phyloP scores from a whole-genome alignment of 192 early-diverging fungal species.

The Lunasporangiospora selenospora region DNA sequence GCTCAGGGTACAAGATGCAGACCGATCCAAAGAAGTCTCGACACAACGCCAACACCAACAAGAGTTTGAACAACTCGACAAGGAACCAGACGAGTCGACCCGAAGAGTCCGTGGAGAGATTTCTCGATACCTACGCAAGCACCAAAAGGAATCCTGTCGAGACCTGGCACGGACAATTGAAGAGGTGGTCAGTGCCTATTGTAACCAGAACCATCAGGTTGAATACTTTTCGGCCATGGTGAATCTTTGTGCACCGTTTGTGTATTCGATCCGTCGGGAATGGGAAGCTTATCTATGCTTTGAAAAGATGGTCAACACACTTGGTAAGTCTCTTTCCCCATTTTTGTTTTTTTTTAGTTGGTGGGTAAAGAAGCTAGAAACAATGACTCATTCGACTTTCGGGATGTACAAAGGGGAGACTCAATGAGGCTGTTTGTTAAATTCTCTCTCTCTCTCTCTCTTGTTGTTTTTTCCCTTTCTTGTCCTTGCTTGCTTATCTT shows the following conservation, averaged over 20 bases:
- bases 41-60: conserved; percentile 15
- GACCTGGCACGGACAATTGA: conserved; percentile 65
- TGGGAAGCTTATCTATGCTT: conserved; percentile 84
- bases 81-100: conserved; percentile 60
- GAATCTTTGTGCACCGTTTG: conserved; percentile 81
- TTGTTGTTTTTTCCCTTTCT: no score
- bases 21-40: conserved; percentile 30
- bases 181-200: conserved; percentile 82
- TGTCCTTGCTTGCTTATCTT: background rate
- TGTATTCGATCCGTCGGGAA: conserved; percentile 72
- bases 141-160: conserved; percentile 9
- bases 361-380: no score
- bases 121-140: conserved; percentile 61
- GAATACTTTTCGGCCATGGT: conserved; percentile 81
- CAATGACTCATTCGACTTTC: no score
- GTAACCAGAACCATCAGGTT: conserved; percentile 74
- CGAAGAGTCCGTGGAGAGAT: conserved; percentile 84
- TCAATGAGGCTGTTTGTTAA: no score
- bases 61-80: conserved; percentile 61
- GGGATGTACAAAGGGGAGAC: no score
- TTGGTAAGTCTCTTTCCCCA: conserved; percentile 54
- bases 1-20: conserved; percentile 17
- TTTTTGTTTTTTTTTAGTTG: background rate
- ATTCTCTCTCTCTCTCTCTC: background rate
- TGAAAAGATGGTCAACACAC: conserved; percentile 69